phyloP scores from a whole-genome alignment of 495 filamentous ascomycete genomes.

The Penicillium subrubescens region DNA sequence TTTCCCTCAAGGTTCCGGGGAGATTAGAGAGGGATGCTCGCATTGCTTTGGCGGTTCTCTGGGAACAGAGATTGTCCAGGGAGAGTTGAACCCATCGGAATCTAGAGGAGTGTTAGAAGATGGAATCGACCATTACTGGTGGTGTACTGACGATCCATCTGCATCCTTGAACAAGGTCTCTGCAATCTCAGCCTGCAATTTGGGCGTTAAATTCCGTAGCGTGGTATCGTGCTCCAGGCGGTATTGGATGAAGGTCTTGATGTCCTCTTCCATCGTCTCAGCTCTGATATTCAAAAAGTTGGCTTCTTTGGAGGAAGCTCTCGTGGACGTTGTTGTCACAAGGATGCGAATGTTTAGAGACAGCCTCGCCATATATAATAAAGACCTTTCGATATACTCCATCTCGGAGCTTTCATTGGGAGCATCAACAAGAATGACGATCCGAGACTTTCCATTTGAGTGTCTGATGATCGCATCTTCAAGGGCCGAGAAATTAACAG shows the following conservation, averaged over 20 bases:
- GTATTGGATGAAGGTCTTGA: constrained; percentile 20
- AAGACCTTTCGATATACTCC: constrained; percentile 14
- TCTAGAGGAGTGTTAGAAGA: constrained; percentile 6
- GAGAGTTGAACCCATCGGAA: constrained; percentile 33
- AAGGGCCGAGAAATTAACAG: constrained; percentile 17
- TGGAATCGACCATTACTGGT: not conserved
- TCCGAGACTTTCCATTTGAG: constrained; percentile 3
- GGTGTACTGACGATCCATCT: constrained; percentile 25
- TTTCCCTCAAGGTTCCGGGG: constrained; percentile 24
- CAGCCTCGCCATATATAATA: constrained; percentile 14
- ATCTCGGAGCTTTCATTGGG: constrained; percentile 24
- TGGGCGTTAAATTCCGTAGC: constrained; percentile 5
- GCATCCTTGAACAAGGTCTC: constrained; percentile 13
- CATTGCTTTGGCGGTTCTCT: constrained; percentile 25
- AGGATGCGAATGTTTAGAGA: constrained; percentile 22
- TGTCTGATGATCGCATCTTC: constrained; percentile 23
- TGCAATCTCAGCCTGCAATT: constrained; percentile 21
- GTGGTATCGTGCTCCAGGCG: constrained; percentile 14
- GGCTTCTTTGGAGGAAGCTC: not conserved
- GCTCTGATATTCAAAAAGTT: constrained; percentile 16
- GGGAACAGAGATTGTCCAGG: constrained; percentile 21
- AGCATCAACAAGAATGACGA: constrained; percentile 23
- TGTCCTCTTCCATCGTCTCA: constrained; percentile 16
- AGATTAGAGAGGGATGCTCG: constrained; percentile 18
- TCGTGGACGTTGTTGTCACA: constrained; percentile 16